Base-by-base conservation (phyloP, 139 green algal species). In the Chlamydomonas eustigma region DNA sequence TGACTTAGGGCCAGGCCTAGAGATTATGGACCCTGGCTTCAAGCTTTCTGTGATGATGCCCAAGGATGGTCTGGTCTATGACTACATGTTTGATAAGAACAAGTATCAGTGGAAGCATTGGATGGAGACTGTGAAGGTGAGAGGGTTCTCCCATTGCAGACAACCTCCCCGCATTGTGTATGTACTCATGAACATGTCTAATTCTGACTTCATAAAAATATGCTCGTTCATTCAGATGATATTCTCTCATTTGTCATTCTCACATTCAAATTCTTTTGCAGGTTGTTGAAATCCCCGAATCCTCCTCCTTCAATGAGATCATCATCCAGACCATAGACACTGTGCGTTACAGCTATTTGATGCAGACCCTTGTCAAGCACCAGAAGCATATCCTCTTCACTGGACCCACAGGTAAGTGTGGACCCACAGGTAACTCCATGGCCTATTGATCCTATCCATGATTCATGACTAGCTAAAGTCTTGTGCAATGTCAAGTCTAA, bases 261-360 rank as follows among this genome's bases (percentile, higher is more conserved):
- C n/a, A n/a, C n/a, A n/a, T n/a, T n/a, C n/a, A n/a, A n/a, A n/a
- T n/a, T n/a, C n/a, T 18, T 24, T 37, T 39, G 30, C 28, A 65
- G 39, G 37, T 64, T 2, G 76, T 28, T 3, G 75, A 70, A 37
- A 51, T 81, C 6, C 81, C 81, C 38, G 74, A 80, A 65, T 68
- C 64, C 39, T 36, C 81, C 3, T 33, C 74, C 63, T 84, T 86
- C 75, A 83, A 80, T 33, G 65, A 81, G 58, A 91, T 93, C 67
- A 80, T 93, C 70, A 75, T 93, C 1, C 78, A 76, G n/a, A 93
- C 89, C 22, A 77, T 92, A 2, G 89, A 93, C 80, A 93, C 89
- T 3, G 73, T 91, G 38, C 83, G 88, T 39, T 92, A 91, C 80
- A 78, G 39, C 2, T 81, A 83, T 74, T 67, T 93, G 33, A 75